Evolutionary conservation across 441 rosid species (phyloP).

Genomic region (Syzygium syzygioides): DNA sequence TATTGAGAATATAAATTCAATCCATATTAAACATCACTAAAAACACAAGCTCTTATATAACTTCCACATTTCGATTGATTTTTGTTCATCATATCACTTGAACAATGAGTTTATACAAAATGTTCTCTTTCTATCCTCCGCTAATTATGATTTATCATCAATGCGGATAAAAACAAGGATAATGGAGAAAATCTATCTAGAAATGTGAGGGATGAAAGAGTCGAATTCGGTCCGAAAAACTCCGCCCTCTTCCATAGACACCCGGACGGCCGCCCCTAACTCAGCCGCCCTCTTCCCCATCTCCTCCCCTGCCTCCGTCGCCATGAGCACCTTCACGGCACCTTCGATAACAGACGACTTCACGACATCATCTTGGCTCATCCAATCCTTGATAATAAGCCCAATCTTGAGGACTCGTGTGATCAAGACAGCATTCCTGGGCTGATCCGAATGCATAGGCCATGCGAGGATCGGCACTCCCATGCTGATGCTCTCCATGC

Average conservation of each 20-base stretch:
- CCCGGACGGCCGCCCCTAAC: constrained; percentile 11
- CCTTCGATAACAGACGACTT: constrained; percentile 7
- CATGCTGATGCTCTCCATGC: constrained; percentile 51
- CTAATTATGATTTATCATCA: neutral
- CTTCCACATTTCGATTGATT: neutral
- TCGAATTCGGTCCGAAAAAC: constrained; percentile 32
- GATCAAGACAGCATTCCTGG: constrained; percentile 32
- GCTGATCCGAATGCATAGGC: constrained; percentile 65
- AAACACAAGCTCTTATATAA: neutral
- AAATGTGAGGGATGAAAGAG: constrained; percentile 36
- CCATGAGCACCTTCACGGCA: constrained; percentile 34
- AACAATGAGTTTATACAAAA: too few species aligned
- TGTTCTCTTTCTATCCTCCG: neutral
- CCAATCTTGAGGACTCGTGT: constrained; percentile 36
- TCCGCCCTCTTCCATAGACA: constrained; percentile 28
- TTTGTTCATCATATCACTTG: neutral
- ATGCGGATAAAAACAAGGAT: neutral
- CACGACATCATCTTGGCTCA: constrained; percentile 11
- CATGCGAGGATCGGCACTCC: constrained; percentile 49
- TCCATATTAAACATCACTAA: neutral
- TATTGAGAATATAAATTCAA: neutral
- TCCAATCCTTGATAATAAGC: constrained; percentile 25
- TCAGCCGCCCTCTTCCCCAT: constrained; percentile 32
- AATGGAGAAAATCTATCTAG: constrained; percentile 4
- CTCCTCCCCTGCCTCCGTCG: constrained; percentile 31